A percentile compares a stretch with the other conserved stretches of the same genome.
These are phyloP conservation scores for Galerina marginata DNA, from an alignment of 768 basidiomycete genomes.

Conservation along the genomic window DNA sequence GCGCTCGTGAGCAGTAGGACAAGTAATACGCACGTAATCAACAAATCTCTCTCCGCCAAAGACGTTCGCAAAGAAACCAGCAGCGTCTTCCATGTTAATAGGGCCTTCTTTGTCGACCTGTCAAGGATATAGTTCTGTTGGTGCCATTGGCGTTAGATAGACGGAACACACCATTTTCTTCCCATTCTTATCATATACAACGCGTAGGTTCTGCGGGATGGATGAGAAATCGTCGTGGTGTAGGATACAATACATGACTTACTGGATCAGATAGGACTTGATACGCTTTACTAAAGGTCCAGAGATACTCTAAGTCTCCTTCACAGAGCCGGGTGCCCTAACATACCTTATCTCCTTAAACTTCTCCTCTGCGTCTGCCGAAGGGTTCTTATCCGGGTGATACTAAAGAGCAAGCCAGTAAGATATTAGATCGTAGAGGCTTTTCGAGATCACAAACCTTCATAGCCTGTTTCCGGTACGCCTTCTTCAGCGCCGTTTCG, in stretches of 20 bases:
- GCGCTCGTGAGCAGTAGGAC: background rate
- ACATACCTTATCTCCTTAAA: slow-evolving; percentile 93
- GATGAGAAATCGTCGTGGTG: background rate
- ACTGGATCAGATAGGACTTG: slow-evolving; percentile 89
- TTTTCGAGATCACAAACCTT: slow-evolving; percentile 57
- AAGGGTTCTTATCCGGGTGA: slow-evolving; percentile 95
- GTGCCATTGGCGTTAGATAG: background rate
- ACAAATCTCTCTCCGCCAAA: slow-evolving; percentile 94
- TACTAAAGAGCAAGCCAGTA: slow-evolving; percentile 52
- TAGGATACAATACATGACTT: slow-evolving; percentile 29
- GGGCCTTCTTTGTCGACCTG: slow-evolving; percentile 82
- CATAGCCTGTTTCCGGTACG: slow-evolving; percentile 93
- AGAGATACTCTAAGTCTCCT: background rate
- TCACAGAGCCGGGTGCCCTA: slow-evolving; percentile 5
- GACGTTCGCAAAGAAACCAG: slow-evolving; percentile 92
- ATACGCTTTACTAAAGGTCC: slow-evolving; percentile 81
- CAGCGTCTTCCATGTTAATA: slow-evolving; percentile 86
- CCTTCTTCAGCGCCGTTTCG: slow-evolving; percentile 90
- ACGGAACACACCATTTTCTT: slow-evolving; percentile 71
- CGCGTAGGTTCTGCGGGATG: slow-evolving; percentile 69
- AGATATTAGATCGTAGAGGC: slow-evolving; percentile 1
- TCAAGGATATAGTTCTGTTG: background rate
- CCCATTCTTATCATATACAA: slow-evolving; percentile 95
- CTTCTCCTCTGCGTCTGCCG: slow-evolving; percentile 91
- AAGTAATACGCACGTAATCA: slow-evolving; percentile 72